Evolutionary conservation across 805 yeast species (phyloP), one percentile per base, ranked within the genome.

Genomic region (Candida lessepsii): DNA sequence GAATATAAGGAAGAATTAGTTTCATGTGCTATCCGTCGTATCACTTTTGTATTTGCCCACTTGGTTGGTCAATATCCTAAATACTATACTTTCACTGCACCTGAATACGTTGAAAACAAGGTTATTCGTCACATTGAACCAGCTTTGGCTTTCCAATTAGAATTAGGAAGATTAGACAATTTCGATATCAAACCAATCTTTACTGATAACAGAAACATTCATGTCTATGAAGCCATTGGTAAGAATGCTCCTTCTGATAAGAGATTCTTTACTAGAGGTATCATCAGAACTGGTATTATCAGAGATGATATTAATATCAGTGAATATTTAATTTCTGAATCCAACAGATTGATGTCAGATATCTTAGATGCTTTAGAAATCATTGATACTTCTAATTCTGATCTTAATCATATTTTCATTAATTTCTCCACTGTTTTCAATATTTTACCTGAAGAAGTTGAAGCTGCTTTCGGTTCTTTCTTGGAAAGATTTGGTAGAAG

Each of bases 101-200:
- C 95, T 38, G 75, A 75, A 26, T 93, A 85, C 60, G 56, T 54
- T 25, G 99, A 93, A 70, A 96, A 93, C 70, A 80, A 83, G 66
- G 90, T 90, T 15, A 86, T 93, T 61, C 89, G 99, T 72, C 97
- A 93, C 62, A 89, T 93, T 53, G 98, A 93, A 66, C 99, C 99
- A 17, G 96, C 98, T 29, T 75, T 91, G 56, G 98, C 99, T 38
- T 93, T 81, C 85, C 99, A 93, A 72, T 77, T 93, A 52, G 99
- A 93, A 69, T 76, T 93, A 48, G 91, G 87, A 56, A 82, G 98
- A 70, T 75, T 93, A 67, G 87, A 95, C 32, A 95, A 93, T 72
- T 93, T 93, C 71, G 82, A 87, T 70, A 87, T 91, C 67, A 88
- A 84, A 62, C 98, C 96, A 38, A 86, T 91, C 40, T 86, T 86